Evolutionary conservation across 805 yeast species (phyloP).

Genomic region (Saturnispora zaruensis): DNA sequence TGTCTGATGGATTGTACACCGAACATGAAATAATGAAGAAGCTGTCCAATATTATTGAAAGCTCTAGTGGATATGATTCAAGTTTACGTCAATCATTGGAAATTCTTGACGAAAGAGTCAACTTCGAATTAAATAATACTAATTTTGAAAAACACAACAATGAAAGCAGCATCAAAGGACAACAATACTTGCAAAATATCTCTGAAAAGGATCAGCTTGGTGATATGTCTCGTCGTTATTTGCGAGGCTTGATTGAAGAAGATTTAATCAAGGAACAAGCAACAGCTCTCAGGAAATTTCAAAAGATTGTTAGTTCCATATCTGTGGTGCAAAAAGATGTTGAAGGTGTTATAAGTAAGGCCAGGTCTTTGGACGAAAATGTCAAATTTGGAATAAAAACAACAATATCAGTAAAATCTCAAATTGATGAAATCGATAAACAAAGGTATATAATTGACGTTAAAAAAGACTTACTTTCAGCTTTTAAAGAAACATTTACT

Average conservation of each 20-base stretch:
- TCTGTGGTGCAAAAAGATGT: constrained; percentile 25
- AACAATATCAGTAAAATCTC: constrained; percentile 15
- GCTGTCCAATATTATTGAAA: constrained; percentile 10
- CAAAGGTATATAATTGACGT: constrained; percentile 32
- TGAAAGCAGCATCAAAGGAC: constrained; percentile 11
- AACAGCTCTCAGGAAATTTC: constrained; percentile 37
- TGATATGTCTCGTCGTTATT: constrained; percentile 48
- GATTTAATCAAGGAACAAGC: constrained; percentile 52
- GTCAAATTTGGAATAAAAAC: constrained; percentile 24
- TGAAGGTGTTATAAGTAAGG: constrained; percentile 20
- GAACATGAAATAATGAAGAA: constrained; percentile 9
- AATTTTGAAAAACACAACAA: neutral
- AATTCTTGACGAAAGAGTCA: constrained; percentile 22
- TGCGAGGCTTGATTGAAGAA: constrained; percentile 52
- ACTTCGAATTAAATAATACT: neutral
- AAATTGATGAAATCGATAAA: constrained; percentile 21
- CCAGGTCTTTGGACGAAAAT: constrained; percentile 17
- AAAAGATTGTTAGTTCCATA: constrained; percentile 36
- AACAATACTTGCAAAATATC: constrained; percentile 25
- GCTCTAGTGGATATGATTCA: constrained; percentile 31
- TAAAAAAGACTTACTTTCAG: constrained; percentile 43
- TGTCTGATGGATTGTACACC: constrained; percentile 1
- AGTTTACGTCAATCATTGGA: constrained; percentile 26
- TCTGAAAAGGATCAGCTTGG: constrained; percentile 33
- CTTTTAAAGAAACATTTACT: constrained; percentile 55